Evolutionary conservation across 345 rosid species (phyloP).

Genomic region (Cochlearia excelsa): DNA sequence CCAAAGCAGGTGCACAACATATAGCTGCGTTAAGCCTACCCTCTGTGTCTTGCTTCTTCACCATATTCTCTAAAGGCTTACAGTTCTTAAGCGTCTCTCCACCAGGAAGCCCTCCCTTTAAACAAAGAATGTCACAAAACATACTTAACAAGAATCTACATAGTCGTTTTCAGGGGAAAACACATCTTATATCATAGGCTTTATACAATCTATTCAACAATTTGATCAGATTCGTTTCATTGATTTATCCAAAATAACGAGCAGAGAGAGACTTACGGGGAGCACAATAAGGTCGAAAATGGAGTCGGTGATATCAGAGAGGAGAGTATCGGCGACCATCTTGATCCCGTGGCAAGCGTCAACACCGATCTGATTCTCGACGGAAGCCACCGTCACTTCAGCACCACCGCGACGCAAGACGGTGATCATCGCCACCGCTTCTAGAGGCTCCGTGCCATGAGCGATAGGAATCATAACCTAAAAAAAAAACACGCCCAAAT

Average conservation of each 20-base stretch:
- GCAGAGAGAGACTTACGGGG: slow-evolving; percentile 44
- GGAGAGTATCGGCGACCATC: slow-evolving; percentile 72
- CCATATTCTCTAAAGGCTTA: slow-evolving; percentile 57
- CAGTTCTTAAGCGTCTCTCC: slow-evolving; percentile 72
- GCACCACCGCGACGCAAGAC: slow-evolving; percentile 82
- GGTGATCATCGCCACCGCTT: slow-evolving; percentile 79
- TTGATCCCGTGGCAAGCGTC: slow-evolving; percentile 74
- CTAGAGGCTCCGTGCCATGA: slow-evolving; percentile 90
- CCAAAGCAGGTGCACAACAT: slow-evolving; percentile 93
- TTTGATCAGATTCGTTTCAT: not conserved
- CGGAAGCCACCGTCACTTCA: slow-evolving; percentile 78
- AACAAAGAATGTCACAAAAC: not conserved
- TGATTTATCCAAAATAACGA: not conserved
- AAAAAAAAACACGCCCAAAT: not conserved
- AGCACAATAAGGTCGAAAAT: slow-evolving; percentile 74
- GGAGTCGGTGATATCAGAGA: slow-evolving; percentile 53
- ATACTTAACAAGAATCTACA: not conserved
- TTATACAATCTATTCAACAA: too few relatives aligned
- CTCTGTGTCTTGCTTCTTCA: slow-evolving; percentile 76
- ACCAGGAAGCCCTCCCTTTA: slow-evolving; percentile 92
- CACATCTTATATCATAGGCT: too few relatives aligned
- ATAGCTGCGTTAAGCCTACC: slow-evolving; percentile 78
- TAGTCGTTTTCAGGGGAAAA: too few relatives aligned
- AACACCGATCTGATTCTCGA: slow-evolving; percentile 59
- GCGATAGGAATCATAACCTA: slow-evolving; percentile 97